Percentiles rank a stretch among this genome's conserved stretches.
Conservation (phyloP, 805 yeast genomes). For the Cyberlindnera meyerae region DNA sequence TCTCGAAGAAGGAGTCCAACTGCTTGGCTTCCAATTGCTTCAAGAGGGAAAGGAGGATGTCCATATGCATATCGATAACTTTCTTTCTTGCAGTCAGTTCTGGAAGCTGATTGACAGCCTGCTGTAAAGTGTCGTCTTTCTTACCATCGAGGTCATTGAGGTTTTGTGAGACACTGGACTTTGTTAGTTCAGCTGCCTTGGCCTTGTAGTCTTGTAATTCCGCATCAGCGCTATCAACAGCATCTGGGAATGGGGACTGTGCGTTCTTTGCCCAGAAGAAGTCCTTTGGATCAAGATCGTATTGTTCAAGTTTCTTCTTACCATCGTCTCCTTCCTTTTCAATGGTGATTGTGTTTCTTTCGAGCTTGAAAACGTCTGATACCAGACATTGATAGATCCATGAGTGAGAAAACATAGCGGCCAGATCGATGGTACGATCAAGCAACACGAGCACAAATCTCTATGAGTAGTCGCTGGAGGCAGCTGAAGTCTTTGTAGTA, state of each 20-base stretch:
- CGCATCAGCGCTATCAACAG: conserved; percentile 92
- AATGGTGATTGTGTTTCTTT: conserved; percentile 76
- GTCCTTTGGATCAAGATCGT: conserved; percentile 90
- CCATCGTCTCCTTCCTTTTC: conserved; percentile 35
- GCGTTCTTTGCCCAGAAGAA: conserved; percentile 87
- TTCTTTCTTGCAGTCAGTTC: conserved; percentile 84
- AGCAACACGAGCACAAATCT: conserved; percentile 75
- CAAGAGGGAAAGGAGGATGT: conserved; percentile 78
- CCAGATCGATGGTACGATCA: conserved; percentile 85
- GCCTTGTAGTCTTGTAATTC: conserved; percentile 77
- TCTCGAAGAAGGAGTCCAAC: conserved; percentile 86
- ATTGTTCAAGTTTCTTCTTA: conserved; percentile 44
- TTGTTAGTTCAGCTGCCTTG: conserved; percentile 84
- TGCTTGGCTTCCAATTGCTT: conserved; percentile 82
- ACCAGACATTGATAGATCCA: conserved; percentile 98
- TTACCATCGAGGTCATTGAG: conserved; percentile 68
- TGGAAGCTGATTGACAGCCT: conserved; percentile 88
- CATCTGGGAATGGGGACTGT: conserved; percentile 93
- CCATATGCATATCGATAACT: conserved; percentile 95
- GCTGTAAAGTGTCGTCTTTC: conserved; percentile 56
- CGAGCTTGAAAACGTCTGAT: conserved; percentile 80
- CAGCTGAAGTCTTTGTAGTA: conserved; percentile 41
- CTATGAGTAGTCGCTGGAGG: conserved; percentile 33
- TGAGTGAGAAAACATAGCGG: conserved; percentile 93
- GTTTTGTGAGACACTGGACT: conserved; percentile 62